Base-by-base conservation (phyloP, 192 early-diverging fungal species). In the Entrophospora sp. region DNA sequence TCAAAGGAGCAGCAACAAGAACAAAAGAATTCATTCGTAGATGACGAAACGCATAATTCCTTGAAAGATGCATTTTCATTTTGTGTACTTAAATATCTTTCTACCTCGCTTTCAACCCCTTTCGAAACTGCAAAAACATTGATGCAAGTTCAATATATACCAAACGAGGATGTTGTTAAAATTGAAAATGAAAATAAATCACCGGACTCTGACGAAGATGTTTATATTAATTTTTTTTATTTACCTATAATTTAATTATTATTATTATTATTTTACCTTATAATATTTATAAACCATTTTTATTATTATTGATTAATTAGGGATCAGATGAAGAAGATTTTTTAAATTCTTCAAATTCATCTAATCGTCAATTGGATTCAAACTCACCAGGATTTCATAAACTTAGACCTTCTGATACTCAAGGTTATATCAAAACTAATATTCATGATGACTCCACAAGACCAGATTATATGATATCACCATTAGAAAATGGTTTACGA, bases 111-210 rank as follows among this genome's bases (percentile, higher is more conserved):
- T 4, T 74, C 81, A 5, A 76, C 77, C 10, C 89, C 89, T 0
- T 87, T 89, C 62, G 84, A 82, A 44, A 76, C 81, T 2, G 76
- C 78, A 16, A 85, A 85, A 58, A 89, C 87, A 20, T 65, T 91
- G n/a, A 62, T 89, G 37, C 88, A 91, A 72, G 85, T 89, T 24
- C 88, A 89, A 72, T 85, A 87, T 64, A 44, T 84, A 24, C 89
- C 89, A 20, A 72, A 77, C 31, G 79, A 84, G 48, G 77, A 77
- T 61, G 80, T 77, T 32, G 69, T 75, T 37, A 57, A 49, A 1
- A 9, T 10, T 22, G 61, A 62, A 34, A 64, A 57, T n/a, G 69
- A 78, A 30, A 67, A 58, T 27, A 63, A 68, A 46, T 71, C 67
- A 3, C 18, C 51, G 6, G 74, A 78, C 12, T 63, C 70, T 28